These are phyloP conservation scores for Exophiala alcalophila DNA, from an alignment of 2,329 filamentous ascomycete genomes.

Conservation along the genomic window DNA sequence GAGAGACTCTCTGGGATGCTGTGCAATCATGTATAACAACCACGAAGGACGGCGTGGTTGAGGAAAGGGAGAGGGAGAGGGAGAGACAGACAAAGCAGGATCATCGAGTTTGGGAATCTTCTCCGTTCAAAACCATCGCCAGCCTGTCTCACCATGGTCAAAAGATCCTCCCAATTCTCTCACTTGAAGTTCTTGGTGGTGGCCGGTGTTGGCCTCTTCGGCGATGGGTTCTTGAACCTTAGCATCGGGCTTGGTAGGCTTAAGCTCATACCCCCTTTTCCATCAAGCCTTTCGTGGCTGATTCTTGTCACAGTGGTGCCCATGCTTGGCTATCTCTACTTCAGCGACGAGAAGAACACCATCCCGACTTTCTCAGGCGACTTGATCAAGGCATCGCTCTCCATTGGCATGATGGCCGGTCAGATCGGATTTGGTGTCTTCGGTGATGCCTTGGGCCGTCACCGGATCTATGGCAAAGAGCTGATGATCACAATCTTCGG, in stretches of 20 bases:
- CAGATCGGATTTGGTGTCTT: slow-evolving; percentile 32
- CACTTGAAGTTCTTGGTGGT: slow-evolving; percentile 31
- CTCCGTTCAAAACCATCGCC: no score
- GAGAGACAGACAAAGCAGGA: no score
- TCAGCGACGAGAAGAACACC: slow-evolving; percentile 27
- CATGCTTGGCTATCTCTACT: slow-evolving; percentile 32
- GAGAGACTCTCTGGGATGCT: no score
- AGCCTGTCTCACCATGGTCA: slow-evolving; percentile 6
- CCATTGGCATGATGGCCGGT: slow-evolving; percentile 32
- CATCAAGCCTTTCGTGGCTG: not conserved
- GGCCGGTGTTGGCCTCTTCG: slow-evolving; percentile 32
- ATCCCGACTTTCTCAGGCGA: slow-evolving; percentile 21
- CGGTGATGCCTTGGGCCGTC: slow-evolving; percentile 32
- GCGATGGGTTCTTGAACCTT: slow-evolving; percentile 33
- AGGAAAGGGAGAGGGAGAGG: no score
- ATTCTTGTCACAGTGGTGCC: slow-evolving; percentile 29
- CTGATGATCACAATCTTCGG: slow-evolving; percentile 31
- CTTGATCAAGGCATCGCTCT: slow-evolving; percentile 30
- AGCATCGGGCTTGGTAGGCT: slow-evolving; percentile 33
- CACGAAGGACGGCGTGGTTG: no score
- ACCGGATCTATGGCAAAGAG: slow-evolving; percentile 33
- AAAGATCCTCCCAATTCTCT: slow-evolving; percentile 11
- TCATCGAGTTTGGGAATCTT: no score
- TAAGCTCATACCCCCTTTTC: not conserved
- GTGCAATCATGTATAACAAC: no score